Percentiles rank a stretch among this genome's conserved stretches.
These are phyloP conservation scores for Pichia sp. DNA, from an alignment of 1,139 yeast species.

Conservation along the genomic window DNA sequence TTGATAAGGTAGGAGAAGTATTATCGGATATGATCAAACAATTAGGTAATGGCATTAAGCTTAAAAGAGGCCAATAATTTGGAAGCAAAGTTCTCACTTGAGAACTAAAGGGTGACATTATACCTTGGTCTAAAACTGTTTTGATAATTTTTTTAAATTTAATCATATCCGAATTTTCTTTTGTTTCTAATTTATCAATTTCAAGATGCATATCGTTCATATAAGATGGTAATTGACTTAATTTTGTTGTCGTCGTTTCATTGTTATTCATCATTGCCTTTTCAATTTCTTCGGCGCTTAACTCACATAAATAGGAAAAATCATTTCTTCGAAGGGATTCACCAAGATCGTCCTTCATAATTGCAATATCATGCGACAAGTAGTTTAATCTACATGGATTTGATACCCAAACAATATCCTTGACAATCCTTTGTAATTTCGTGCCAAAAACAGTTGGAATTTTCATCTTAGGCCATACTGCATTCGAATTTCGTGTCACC, in stretches of 20 bases:
- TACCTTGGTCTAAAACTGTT: conserved; percentile 82
- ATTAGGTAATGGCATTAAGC: conserved; percentile 77
- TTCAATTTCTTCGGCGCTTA: conserved; percentile 24
- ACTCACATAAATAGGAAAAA: conserved; percentile 40
- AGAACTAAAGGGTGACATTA: conserved; percentile 69
- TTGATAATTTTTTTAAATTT: conserved; percentile 75
- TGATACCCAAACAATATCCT: conserved; percentile 55
- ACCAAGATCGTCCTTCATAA: conserved; percentile 68
- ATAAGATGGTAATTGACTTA: no score
- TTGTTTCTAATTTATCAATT: conserved; percentile 22
- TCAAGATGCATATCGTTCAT: conserved; percentile 14
- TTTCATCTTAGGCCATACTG: conserved; percentile 62
- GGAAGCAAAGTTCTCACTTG: conserved; percentile 60
- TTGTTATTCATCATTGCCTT: conserved; percentile 22
- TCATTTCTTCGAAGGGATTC: conserved; percentile 66
- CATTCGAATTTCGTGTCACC: conserved; percentile 58
- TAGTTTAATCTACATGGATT: conserved; percentile 79
- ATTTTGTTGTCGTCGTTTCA: no score
- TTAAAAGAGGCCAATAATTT: conserved; percentile 61
- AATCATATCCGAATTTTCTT: conserved; percentile 35
- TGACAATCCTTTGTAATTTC: conserved; percentile 57
- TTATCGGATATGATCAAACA: conserved; percentile 61
- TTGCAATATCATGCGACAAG: conserved; percentile 73
- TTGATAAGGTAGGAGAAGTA: conserved; percentile 63
- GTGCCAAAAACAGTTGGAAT: conserved; percentile 68